Evolutionary conservation across 306 rosid genomes (phyloP), one percentile per base, ranked within the genome.

Genomic region (Canavalia gladiata): DNA sequence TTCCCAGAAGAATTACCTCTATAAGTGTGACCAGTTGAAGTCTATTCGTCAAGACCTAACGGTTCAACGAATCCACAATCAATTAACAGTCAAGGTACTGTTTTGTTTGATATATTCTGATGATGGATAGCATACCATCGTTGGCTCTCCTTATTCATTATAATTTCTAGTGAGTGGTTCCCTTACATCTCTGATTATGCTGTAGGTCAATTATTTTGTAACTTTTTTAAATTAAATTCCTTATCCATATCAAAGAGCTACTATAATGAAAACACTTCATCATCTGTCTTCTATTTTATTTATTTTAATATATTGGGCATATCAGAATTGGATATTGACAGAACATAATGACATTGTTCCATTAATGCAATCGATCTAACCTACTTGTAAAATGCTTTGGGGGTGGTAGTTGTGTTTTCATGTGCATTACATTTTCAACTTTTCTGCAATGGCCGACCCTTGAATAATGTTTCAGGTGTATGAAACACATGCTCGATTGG

Each of bases 41-140:
- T 96, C 99, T 43, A 93, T 96, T 74, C 99, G 99, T 66, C 99
- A 96, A 87, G 99, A 96, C 93, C 83, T 96, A 73, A 96, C 99
- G 12, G 99, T 96, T 60, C 99, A 96, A 84, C 88, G 93, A 72
- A 96, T 96, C 81, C 90, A 57, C 82, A 93, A 93, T 88, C 93
- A 87, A 43, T 90, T 96, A 68, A 96, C 99, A 37, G 99, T 90
- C 56, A 96, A 92, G 99, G 99, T 93, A 84, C 46, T 46, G 6
- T 58, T 65, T 50, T 72, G 49, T 59, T 43, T 84, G 72, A 78
- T 81, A 72, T 62, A 54, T 76, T 86, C n/a, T 74, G 71, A 42
- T 74, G 71, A 42, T 6, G 33, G 56, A 82, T 35, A 63, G 29
- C 41, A 49, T 72, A 54, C 28, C 79, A 65, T 58, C 30, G 7